Base-by-base conservation (phyloP, 768 basidiomycete genomes). In the Boletus sp. region DNA sequence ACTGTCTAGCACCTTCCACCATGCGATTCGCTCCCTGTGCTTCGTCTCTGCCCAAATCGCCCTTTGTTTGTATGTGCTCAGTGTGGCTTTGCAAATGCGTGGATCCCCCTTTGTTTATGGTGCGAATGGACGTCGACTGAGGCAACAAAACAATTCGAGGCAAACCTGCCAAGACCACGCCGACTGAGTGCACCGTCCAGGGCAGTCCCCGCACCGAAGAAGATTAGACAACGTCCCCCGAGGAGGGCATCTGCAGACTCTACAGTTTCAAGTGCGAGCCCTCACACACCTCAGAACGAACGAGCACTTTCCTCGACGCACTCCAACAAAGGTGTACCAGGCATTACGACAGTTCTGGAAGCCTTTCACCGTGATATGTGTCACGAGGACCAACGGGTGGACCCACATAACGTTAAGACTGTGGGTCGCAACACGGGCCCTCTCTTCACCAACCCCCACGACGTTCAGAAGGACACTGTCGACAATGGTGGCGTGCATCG, bases 21-120 rank as follows among this genome's bases (percentile, higher is more conserved):
- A 54, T 75, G 77, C 30, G 72, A 72, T 58, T 81, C 79, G 29
- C 69, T 81, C 41, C 80, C 80, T 21, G 70, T 70, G 9, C 70
- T 80, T 11, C 73, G 74, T 53, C 67, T 79, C 17, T 62, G 69
- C n/a, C 76, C 62, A 35, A 65, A 70, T 56, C 71, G 77, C 48
- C 77, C 78, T 0, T 62, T 75, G 47, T 80, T 80, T 57, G 72
- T 71, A n/a, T 80, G 79, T 67, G 68, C 56, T 32, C 71, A 62
- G 44, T 80, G 79, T 51, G 78, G 78, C 11, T 79, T 79, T 50
- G 66, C 72, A 34, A 80, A 80, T 47, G 71, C 77, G 41, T 73
- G 75, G 59, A 70, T 80, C 51, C 76, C 79, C 25, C 69, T 80
- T 55, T 80, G 79, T 68, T 63, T 80, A 17, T 80, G 79, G 77